Evolutionary conservation across 345 rosid species (phyloP).

Genomic region (Eucalyptus pauciflora): DNA sequence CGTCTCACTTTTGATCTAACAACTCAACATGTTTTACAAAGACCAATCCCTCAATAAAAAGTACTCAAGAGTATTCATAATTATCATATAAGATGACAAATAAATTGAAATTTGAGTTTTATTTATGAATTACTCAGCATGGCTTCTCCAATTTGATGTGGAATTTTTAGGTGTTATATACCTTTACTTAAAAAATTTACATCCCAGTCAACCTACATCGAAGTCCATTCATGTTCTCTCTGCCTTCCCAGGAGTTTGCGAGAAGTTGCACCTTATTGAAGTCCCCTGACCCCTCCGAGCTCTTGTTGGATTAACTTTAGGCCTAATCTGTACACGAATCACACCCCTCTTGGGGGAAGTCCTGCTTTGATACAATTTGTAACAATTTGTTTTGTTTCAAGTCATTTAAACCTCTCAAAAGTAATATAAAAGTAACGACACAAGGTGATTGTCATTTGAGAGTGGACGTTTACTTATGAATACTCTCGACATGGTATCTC

Average conservation of each 20-base stretch:
- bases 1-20: fast-evolving
- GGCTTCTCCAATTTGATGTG: background rate
- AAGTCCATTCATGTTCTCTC: background rate
- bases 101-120: background rate
- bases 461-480: background rate
- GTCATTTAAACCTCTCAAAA: background rate
- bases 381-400: background rate
- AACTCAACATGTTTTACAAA: background rate
- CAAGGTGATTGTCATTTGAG: background rate
- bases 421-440: background rate
- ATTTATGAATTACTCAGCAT: background rate
- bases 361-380: background rate
- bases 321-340: background rate
- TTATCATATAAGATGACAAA: background rate
- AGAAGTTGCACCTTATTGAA: background rate
- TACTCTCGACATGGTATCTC: background rate
- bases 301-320: background rate
- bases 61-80: background rate
- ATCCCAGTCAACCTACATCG: background rate
- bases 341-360: background rate
- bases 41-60: background rate
- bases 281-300: background rate
- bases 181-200: background rate
- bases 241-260: background rate
- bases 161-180: background rate